A percentile compares a stretch with the other conserved stretches of the same genome.
Evolutionary conservation across 371 early-diverging fungal species (phyloP).

Genomic region (Lichtheimia corymbifera): DNA sequence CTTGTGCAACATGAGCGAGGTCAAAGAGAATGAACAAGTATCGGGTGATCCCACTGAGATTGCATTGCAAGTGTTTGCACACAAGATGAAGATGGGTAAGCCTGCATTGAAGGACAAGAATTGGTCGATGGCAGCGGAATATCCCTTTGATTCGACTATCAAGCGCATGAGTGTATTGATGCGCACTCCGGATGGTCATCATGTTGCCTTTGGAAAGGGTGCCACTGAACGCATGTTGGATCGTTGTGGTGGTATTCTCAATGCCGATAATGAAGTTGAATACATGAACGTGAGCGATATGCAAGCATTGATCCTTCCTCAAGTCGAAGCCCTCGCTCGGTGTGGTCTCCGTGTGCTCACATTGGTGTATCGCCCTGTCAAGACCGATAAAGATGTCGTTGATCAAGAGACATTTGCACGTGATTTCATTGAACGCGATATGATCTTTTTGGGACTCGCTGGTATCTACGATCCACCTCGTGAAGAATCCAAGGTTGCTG

Average conservation of each 20-base stretch:
- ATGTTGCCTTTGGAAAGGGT: constrained; percentile 63
- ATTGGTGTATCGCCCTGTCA: constrained; percentile 52
- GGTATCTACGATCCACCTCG: constrained; percentile 95
- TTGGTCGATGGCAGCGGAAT: constrained; percentile 76
- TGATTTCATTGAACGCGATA: constrained; percentile 68
- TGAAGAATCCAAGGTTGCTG: constrained; percentile 72
- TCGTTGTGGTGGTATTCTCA: constrained; percentile 45
- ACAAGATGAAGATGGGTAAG: constrained; percentile 71
- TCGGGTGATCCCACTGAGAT: constrained; percentile 86
- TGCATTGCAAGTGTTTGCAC: constrained; percentile 77
- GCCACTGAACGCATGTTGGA: constrained; percentile 76
- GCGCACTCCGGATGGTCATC: constrained; percentile 55
- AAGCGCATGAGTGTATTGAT: constrained; percentile 93
- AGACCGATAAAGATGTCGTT: constrained; percentile 42
- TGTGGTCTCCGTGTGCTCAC: constrained; percentile 74
- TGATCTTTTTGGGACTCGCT: constrained; percentile 87
- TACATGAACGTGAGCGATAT: constrained; percentile 50
- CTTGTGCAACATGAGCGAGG: constrained; percentile 76
- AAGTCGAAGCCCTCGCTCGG: constrained; percentile 58
- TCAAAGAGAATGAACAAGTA: constrained; percentile 63
- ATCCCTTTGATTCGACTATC: constrained; percentile 81
- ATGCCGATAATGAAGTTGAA: constrained; percentile 23
- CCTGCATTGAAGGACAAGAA: constrained; percentile 41
- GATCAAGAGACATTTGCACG: constrained; percentile 53
- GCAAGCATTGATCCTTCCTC: constrained; percentile 53